phyloP scores from a whole-genome alignment of 352 stramenopile genomes.

The Blastocystis sp. region DNA sequence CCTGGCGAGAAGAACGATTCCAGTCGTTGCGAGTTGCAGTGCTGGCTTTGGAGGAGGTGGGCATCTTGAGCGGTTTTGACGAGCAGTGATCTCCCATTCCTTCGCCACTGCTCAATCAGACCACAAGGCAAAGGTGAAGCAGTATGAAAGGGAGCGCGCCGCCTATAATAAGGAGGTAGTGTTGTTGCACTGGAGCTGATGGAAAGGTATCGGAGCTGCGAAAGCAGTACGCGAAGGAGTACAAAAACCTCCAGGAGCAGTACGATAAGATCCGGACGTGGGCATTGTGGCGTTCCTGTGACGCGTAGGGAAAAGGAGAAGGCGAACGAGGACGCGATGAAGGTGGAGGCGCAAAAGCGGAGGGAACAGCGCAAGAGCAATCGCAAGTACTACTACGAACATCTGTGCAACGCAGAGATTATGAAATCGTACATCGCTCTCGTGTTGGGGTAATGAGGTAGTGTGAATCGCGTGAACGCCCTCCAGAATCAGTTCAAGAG shows the following conservation, averaged over 20 bases:
- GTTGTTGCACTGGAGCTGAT: not conserved
- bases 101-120: constrained; percentile 20
- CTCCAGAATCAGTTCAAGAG: constrained; percentile 35
- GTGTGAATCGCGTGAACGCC: constrained; percentile 18
- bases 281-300: not conserved
- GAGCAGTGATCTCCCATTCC: not conserved
- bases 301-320: constrained; percentile 41
- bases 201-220: constrained; percentile 37
- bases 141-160: constrained; percentile 13
- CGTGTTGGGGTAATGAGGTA: not conserved
- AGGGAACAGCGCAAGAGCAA: constrained; percentile 1
- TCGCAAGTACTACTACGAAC: constrained; percentile 32
- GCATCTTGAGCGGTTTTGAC: not conserved
- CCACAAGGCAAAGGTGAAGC: not conserved
- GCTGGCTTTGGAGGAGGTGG: too few relatives aligned
- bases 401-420: constrained; percentile 60
- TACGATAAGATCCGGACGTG: constrained; percentile 39
- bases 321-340: constrained; percentile 49
- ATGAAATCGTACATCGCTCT: constrained; percentile 42
- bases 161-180: constrained; percentile 28
- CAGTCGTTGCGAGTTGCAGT: too few relatives aligned
- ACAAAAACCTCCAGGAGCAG: constrained; percentile 10
- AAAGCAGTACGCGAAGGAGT: constrained; percentile 55
- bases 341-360: not conserved
- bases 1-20: too few relatives aligned